Conservation (phyloP, 495 filamentous ascomycete species). For the Chlorociboria aeruginascens region DNA sequence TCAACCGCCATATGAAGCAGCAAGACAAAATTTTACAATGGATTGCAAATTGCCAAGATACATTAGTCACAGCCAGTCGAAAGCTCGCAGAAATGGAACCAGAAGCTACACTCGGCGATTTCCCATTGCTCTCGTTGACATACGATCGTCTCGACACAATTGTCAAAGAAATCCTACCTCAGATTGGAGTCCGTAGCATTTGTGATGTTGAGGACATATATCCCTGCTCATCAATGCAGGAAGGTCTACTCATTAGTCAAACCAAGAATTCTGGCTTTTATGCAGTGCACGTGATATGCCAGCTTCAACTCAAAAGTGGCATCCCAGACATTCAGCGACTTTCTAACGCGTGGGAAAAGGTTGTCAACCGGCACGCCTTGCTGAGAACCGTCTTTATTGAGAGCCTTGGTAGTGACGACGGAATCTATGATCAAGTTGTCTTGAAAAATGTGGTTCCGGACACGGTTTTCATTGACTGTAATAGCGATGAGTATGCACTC, state of each 20-base stretch:
- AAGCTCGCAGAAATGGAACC: conserved; percentile 24
- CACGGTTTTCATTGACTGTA: background rate
- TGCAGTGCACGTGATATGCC: background rate
- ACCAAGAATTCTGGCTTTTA: conserved; percentile 36
- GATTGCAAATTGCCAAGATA: conserved; percentile 18
- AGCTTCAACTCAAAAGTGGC: background rate
- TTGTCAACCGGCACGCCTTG: conserved; percentile 41
- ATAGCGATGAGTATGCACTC: background rate
- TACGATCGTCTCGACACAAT: conserved; percentile 12
- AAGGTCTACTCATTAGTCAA: conserved; percentile 44
- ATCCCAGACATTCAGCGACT: background rate
- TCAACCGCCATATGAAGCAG: conserved; percentile 20
- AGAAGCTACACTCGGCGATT: conserved; percentile 21
- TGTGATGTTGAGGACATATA: conserved; percentile 48
- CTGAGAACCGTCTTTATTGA: conserved; percentile 45
- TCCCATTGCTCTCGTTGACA: conserved; percentile 19
- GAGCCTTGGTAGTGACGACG: conserved; percentile 24
- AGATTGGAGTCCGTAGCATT: conserved; percentile 24
- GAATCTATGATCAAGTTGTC: conserved; percentile 29
- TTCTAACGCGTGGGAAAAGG: conserved; percentile 34
- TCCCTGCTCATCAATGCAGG: conserved; percentile 59
- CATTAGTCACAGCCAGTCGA: background rate
- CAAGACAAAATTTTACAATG: conserved; percentile 24
- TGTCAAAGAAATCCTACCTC: conserved; percentile 13
- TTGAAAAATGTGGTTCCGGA: background rate